These are phyloP conservation scores for Papiliotrema laurentii DNA, from an alignment of 1,284 basidiomycete species.

Conservation along the genomic window DNA sequence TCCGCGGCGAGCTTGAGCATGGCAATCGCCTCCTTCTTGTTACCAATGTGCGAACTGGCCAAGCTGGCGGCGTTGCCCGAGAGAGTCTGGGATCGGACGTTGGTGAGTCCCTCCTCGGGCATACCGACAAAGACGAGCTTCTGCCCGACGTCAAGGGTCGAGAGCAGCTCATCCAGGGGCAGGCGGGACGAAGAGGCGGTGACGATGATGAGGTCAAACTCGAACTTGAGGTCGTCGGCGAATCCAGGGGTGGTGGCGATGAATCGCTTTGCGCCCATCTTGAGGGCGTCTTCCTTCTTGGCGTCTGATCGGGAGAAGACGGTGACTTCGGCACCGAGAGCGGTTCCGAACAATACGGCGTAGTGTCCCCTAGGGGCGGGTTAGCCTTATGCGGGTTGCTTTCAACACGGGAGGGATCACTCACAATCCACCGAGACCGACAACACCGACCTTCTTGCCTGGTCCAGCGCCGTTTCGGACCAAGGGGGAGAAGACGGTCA, in stretches of 20 bases:
- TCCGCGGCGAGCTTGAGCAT: constrained; percentile 60
- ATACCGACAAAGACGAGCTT: constrained; percentile 55
- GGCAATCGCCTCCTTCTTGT: constrained; percentile 58
- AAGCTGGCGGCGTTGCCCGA: constrained; percentile 48
- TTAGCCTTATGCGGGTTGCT: constrained; percentile 1
- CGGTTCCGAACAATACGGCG: constrained; percentile 58
- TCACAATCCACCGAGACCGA: constrained; percentile 63
- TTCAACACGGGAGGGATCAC: too few species aligned
- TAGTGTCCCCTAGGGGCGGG: constrained; percentile 49
- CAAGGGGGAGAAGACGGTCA: constrained; percentile 65
- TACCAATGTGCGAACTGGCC: constrained; percentile 58
- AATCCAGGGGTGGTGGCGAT: constrained; percentile 53
- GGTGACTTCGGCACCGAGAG: constrained; percentile 60
- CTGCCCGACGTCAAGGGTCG: constrained; percentile 55
- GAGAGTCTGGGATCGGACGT: constrained; percentile 42
- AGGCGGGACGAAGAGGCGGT: constrained; percentile 50
- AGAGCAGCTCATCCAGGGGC: constrained; percentile 51
- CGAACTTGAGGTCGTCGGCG: constrained; percentile 48
- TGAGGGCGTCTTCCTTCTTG: constrained; percentile 62
- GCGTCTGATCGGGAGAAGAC: constrained; percentile 62
- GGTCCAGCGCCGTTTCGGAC: constrained; percentile 59
- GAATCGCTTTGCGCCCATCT: constrained; percentile 58
- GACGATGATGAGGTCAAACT: constrained; percentile 63
- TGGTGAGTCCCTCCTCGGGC: constrained; percentile 48
- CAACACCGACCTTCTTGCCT: constrained; percentile 63